phyloP scores from a whole-genome alignment of 257 asterid species.

The Solanum verrucosum region DNA sequence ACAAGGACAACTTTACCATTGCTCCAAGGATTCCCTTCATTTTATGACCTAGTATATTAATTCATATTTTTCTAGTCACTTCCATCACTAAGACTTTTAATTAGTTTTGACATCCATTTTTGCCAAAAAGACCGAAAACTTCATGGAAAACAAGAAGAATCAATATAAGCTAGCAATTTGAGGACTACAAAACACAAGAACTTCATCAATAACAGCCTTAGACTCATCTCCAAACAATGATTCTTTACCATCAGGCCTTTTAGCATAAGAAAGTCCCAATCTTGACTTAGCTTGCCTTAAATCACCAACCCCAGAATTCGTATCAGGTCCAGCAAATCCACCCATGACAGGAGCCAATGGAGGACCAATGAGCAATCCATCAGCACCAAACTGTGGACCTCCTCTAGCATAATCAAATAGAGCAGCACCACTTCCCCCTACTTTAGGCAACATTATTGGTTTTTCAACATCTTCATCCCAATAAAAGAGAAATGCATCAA shows the following conservation, averaged over 20 bases:
- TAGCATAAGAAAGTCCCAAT: slow-evolving; percentile 78
- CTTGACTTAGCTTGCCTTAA: slow-evolving; percentile 81
- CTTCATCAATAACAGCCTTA: slow-evolving; percentile 48
- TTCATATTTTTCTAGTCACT: background rate
- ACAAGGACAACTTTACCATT: background rate
- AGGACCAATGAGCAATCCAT: slow-evolving; percentile 80
- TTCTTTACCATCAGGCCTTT: slow-evolving; percentile 67
- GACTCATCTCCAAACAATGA: slow-evolving; percentile 78
- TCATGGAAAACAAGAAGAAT: background rate
- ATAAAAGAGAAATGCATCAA: slow-evolving; percentile 75
- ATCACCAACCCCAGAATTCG: slow-evolving; percentile 74
- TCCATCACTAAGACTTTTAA: background rate
- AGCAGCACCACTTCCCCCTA: slow-evolving; percentile 95
- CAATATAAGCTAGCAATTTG: slow-evolving; percentile 81
- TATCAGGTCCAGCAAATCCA: slow-evolving; percentile 86
- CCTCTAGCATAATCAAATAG: slow-evolving; percentile 89
- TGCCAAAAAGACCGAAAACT: background rate
- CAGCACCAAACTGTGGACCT: slow-evolving; percentile 94
- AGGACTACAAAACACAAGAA: slow-evolving; percentile 79
- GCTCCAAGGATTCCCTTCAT: background rate
- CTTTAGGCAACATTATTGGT: slow-evolving; percentile 55
- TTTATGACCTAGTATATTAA: background rate
- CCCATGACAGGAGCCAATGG: slow-evolving; percentile 95
- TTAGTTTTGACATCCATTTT: background rate
- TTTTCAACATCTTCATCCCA: slow-evolving; percentile 28